phyloP scores from a whole-genome alignment of 2,329 filamentous ascomycete species.

The Fusarium staphyleae region DNA sequence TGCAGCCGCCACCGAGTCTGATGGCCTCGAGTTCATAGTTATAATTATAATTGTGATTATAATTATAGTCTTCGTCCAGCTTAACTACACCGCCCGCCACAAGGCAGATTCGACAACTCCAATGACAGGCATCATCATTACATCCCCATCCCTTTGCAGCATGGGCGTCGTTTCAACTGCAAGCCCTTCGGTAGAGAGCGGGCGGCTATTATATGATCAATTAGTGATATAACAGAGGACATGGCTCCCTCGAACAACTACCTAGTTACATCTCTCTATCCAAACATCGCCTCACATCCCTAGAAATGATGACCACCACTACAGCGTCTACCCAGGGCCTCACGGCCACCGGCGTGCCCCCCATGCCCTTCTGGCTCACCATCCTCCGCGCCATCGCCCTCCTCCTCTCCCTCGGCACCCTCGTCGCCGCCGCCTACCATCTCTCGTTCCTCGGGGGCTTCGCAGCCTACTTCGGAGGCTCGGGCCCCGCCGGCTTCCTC shows the following conservation, averaged over 20 bases:
- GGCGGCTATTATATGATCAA: too few species aligned
- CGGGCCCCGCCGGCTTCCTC: slow-evolving; percentile 51
- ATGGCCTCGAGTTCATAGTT: too few species aligned
- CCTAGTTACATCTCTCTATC: background rate
- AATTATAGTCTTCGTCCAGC: too few species aligned
- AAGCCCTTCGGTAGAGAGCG: background rate
- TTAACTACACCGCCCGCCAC: too few species aligned
- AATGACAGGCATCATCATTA: background rate
- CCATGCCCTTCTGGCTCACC: slow-evolving; percentile 47
- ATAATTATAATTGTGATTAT: too few species aligned
- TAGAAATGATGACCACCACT: slow-evolving; percentile 19
- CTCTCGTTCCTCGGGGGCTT: slow-evolving; percentile 45
- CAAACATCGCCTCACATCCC: too few species aligned
- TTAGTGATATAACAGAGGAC: slow-evolving; percentile 3
- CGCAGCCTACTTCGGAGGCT: slow-evolving; percentile 34
- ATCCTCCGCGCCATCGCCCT: slow-evolving; percentile 50
- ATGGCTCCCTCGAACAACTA: background rate
- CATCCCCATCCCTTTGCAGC: background rate
- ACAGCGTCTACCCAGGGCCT: slow-evolving; percentile 40
- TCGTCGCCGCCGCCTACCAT: slow-evolving; percentile 52
- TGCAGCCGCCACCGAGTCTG: slow-evolving; percentile 8
- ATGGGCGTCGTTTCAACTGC: background rate
- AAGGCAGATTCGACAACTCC: background rate
- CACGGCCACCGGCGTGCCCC: slow-evolving; percentile 48
- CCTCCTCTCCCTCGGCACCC: slow-evolving; percentile 49